These are phyloP conservation scores for Phytophthora capsici DNA, from an alignment of 352 stramenopile genomes.

Conservation along the genomic window DNA sequence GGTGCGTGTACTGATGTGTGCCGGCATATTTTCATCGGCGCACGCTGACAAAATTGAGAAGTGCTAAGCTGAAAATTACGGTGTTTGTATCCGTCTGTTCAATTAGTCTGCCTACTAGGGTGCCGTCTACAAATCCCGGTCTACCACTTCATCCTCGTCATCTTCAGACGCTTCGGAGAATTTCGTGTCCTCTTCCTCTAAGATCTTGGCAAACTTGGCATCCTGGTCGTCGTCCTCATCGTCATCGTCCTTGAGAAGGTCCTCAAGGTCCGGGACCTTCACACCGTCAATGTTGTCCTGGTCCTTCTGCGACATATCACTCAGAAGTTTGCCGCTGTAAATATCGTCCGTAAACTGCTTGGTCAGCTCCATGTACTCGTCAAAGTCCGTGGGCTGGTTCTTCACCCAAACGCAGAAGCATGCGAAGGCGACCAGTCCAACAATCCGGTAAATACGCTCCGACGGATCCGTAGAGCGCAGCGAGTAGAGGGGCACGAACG, in stretches of 20 bases:
- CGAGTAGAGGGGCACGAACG: conserved; percentile 97
- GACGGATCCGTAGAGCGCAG: conserved; percentile 81
- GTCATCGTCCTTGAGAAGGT: conserved; percentile 86
- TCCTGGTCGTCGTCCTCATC: conserved; percentile 81
- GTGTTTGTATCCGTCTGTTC: conserved; percentile 21
- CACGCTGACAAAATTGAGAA: conserved; percentile 18
- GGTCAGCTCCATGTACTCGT: conserved; percentile 98
- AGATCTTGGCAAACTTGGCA: conserved; percentile 80
- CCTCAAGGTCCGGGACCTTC: conserved; percentile 89
- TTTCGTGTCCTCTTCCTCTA: conserved; percentile 75
- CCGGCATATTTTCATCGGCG: background rate
- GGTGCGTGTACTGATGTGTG: background rate
- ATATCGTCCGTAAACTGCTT: conserved; percentile 99
- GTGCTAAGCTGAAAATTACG: conserved; percentile 36
- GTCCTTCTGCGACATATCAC: conserved; percentile 97
- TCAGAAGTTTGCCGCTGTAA: conserved; percentile 98
- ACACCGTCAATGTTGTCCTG: conserved; percentile 98
- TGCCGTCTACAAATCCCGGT: conserved; percentile 73
- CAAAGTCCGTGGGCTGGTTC: conserved; percentile 99
- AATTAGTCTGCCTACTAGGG: conserved; percentile 30
- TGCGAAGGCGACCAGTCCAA: conserved; percentile 92
- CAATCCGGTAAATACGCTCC: conserved; percentile 95
- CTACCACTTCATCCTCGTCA: conserved; percentile 48
- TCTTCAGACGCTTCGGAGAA: conserved; percentile 39
- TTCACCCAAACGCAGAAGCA: conserved; percentile 98